Evolutionary conservation across 2,329 filamentous ascomycete genomes (phyloP).

Genomic region (Trichophyton schoenleinii): DNA sequence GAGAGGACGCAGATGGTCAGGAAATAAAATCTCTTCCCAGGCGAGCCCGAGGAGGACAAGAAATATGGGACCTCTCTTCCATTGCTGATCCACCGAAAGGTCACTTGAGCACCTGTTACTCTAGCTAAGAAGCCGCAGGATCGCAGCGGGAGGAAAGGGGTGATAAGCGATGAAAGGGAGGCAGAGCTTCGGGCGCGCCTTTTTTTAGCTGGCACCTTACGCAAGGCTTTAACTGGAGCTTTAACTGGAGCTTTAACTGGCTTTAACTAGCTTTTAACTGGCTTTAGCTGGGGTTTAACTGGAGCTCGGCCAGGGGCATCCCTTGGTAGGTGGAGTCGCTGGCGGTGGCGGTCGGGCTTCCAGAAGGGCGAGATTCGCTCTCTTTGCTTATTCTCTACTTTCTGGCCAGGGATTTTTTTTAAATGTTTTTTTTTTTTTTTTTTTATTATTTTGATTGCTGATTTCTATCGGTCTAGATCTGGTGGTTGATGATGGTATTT

Average conservation of each 20-base stretch:
- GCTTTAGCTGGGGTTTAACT: constrained; percentile 1
- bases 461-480: background rate
- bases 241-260: background rate
- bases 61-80: constrained; percentile 1
- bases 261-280: background rate
- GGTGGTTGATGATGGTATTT: background rate
- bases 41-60: background rate
- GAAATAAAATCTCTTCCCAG: background rate
- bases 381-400: too few relatives aligned
- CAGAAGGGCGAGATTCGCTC: background rate
- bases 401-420: background rate
- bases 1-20: background rate
- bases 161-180: background rate
- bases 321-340: background rate
- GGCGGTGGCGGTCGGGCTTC: background rate
- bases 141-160: background rate
- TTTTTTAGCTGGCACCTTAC: background rate
- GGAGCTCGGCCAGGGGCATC: background rate
- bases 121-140: background rate
- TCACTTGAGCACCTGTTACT: background rate
- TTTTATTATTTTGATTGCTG: background rate
- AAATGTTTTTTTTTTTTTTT: background rate
- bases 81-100: background rate
- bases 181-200: background rate
- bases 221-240: constrained; percentile 1